Base-by-base conservation (phyloP, 176 grass and related monocot genomes). In the Dendrocalamus sinicus region DNA sequence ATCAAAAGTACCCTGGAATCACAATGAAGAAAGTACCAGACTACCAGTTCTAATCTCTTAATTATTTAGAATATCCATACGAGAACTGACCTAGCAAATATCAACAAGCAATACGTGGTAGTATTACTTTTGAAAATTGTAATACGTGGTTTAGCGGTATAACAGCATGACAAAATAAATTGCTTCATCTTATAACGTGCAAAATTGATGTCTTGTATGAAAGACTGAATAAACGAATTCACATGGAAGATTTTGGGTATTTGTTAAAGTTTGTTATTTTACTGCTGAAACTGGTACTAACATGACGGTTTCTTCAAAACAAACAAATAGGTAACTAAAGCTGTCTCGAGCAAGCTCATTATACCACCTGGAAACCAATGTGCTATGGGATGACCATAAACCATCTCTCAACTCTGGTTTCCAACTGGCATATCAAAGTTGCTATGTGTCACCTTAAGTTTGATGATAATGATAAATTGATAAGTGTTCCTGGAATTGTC, bases 381-480 rank as follows among this genome's bases (percentile, higher is more conserved):
- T 64, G 40, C 23, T 47, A 47, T 17, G 51, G 30, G 24, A 48
- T 32, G 45, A 48, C 1, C 13, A 78, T 45, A 62, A n/a, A 78
- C 41, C 45, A 77, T 11, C 74, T 85, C 63, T 69, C 16, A 32
- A 45, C 16, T 59, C 57, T 75, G 32, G 58, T 66, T 73, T 5
- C 41, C 59, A 10, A 87, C 23, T 67, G 39, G 23, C 79, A 73
- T 57, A 77, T 44, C 35, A 77, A 77, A 77, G 20, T 44, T 44
- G 22, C 37, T 32, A 23, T 79, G 9, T 41, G 20, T 54, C 20
- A 57, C 20, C 35, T 70, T 55, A 57, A 58, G 22, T 69, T 53
- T 71, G 50, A 26, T 46, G 46, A 50, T 45, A 75, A 53, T 20
- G 12, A 82, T 39, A 39, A 59, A 14, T 8, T 20, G 12, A 72